These are phyloP conservation scores for Guadua angustifolia DNA, from an alignment of 176 grass and related monocot genomes.

Conservation along the genomic window DNA sequence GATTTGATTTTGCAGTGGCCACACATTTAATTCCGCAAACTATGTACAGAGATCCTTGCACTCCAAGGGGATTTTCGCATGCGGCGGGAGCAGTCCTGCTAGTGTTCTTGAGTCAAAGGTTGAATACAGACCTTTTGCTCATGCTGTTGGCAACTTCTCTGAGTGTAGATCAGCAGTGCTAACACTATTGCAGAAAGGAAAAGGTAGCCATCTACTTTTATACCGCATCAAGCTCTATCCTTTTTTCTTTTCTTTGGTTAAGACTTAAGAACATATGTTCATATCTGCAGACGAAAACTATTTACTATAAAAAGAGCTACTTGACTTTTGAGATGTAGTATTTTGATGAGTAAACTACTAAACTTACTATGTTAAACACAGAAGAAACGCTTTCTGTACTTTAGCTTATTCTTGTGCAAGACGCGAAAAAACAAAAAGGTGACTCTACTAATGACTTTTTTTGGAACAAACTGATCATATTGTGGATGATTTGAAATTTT, in stretches of 20 bases:
- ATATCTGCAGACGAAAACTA: not conserved
- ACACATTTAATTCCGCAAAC: conserved; percentile 55
- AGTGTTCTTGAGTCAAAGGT: conserved; percentile 52
- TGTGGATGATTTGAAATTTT: no score
- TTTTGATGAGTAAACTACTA: conserved; percentile 1
- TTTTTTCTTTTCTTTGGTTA: conserved; percentile 11
- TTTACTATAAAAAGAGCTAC: not conserved
- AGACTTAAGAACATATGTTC: not conserved
- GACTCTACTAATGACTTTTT: not conserved
- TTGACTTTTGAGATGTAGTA: not conserved
- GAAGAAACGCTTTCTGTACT: not conserved
- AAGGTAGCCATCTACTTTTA: conserved; percentile 53
- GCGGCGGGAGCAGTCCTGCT: conserved; percentile 47
- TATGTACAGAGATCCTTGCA: conserved; percentile 85
- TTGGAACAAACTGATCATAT: not conserved
- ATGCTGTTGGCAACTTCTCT: conserved; percentile 80
- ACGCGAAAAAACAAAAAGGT: conserved; percentile 3
- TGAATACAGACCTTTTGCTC: conserved; percentile 45
- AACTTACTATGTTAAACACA: not conserved
- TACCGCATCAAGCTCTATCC: not conserved
- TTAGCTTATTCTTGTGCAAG: not conserved
- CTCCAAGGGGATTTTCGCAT: conserved; percentile 68
- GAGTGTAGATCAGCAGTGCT: conserved; percentile 73
- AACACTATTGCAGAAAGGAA: conserved; percentile 78
- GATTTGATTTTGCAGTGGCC: conserved; percentile 55